Percentiles rank a stretch among this genome's conserved stretches.
These are phyloP conservation scores for Suhomyces bolitotheri DNA, from an alignment of 1,139 yeast species.

Conservation along the genomic window DNA sequence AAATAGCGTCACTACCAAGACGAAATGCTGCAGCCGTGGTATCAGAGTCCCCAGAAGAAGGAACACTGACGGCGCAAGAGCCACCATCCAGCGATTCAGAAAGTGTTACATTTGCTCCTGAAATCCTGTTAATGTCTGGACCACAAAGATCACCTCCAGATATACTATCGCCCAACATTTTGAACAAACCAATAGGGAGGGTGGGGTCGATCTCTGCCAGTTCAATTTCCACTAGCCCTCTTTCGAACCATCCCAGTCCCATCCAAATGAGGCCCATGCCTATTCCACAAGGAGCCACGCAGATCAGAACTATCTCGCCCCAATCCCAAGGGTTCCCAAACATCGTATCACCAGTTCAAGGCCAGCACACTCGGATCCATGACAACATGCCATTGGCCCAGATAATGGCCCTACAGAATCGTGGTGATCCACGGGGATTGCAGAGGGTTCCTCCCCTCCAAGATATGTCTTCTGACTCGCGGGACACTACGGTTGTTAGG, in stretches of 20 bases:
- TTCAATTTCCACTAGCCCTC: too few relatives aligned
- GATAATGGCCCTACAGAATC: not conserved
- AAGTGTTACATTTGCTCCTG: too few relatives aligned
- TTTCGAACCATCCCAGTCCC: not conserved
- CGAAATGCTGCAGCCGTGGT: not conserved
- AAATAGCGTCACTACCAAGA: not conserved
- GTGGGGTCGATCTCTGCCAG: too few relatives aligned
- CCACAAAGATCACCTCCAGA: too few relatives aligned
- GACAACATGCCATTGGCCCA: constrained; percentile 4
- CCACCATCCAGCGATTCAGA: too few relatives aligned
- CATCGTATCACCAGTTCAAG: not conserved
- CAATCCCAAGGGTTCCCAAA: constrained; percentile 3
- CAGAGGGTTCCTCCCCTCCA: constrained; percentile 1
- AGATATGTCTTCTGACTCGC: not conserved
- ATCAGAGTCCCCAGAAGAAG: too few relatives aligned
- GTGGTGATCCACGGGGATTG: not conserved
- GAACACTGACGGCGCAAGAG: too few relatives aligned
- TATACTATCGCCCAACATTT: too few relatives aligned
- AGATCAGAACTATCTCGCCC: constrained; percentile 1
- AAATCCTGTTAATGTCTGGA: too few relatives aligned
- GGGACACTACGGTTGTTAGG: not conserved
- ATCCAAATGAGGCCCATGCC: constrained; percentile 1
- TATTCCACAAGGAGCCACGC: constrained; percentile 1
- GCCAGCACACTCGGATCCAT: not conserved
- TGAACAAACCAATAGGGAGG: too few relatives aligned